phyloP scores from a whole-genome alignment of 164 flowering plant species.

The Magnolia kwangsiensis region DNA sequence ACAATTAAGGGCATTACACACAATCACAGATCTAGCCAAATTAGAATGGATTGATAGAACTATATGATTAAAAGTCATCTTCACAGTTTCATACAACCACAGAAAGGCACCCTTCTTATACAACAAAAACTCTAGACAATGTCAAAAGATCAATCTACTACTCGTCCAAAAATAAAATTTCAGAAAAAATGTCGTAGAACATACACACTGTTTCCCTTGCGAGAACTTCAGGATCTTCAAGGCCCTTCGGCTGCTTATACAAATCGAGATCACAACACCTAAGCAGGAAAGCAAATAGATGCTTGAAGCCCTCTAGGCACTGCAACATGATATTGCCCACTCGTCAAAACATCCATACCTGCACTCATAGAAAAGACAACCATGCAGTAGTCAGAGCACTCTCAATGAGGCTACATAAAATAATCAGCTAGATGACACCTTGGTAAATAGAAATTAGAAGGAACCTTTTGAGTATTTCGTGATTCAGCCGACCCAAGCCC shows the following conservation, averaged over 20 bases:
- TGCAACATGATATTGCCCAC: constrained; percentile 50
- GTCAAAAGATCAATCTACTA: too few relatives aligned
- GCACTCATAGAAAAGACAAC: background rate
- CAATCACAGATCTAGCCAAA: too few relatives aligned
- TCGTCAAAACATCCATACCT: constrained; percentile 56
- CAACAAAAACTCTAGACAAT: background rate
- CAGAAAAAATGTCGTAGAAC: constrained; percentile 14
- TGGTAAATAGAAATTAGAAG: background rate
- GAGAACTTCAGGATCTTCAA: constrained; percentile 59
- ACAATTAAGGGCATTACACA: too few relatives aligned
- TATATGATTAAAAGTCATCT: too few relatives aligned
- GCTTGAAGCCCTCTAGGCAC: constrained; percentile 66
- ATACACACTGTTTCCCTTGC: constrained; percentile 74
- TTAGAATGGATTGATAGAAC: background rate
- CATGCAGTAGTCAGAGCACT: background rate
- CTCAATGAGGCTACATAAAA: background rate
- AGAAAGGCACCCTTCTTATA: background rate
- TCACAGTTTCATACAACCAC: background rate
- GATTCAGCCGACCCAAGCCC: background rate
- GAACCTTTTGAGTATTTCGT: background rate
- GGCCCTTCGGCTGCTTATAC: constrained; percentile 44
- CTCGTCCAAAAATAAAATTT: background rate
- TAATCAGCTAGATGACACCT: background rate
- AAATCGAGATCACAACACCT: constrained; percentile 52
- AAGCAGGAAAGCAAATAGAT: constrained; percentile 38